These are phyloP conservation scores for Solanum paucissectum DNA, from an alignment of 257 asterid species.

Conservation along the genomic window DNA sequence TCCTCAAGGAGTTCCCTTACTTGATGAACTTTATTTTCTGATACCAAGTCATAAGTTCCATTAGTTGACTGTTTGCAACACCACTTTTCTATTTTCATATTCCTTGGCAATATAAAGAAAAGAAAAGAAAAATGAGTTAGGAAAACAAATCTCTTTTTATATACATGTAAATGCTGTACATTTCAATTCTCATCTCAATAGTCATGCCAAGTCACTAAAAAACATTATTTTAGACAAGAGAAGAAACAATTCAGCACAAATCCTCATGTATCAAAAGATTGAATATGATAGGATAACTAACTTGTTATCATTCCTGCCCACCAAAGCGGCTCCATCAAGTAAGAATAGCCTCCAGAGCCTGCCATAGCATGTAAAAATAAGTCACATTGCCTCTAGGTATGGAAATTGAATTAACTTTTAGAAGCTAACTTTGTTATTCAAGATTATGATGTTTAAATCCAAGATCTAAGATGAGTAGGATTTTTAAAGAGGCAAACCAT, in stretches of 20 bases:
- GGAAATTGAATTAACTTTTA: not conserved
- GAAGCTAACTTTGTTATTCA: not conserved
- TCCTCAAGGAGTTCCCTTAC: not conserved
- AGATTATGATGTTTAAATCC: not conserved
- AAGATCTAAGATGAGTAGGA: not conserved
- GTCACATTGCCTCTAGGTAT: not conserved
- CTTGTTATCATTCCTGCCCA: constrained; percentile 89
- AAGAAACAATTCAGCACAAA: not conserved
- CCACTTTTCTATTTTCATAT: not conserved
- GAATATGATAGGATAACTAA: constrained; percentile 15
- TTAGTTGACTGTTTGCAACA: not conserved
- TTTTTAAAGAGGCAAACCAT: not conserved
- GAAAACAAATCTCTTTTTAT: not conserved
- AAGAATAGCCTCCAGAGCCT: constrained; percentile 85
- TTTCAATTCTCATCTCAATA: not conserved
- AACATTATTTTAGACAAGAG: not conserved
- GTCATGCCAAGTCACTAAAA: not conserved
- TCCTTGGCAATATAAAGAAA: not conserved
- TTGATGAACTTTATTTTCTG: not conserved
- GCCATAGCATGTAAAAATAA: constrained; percentile 3
- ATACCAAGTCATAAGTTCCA: not conserved
- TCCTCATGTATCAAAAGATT: not conserved
- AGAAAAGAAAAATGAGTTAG: not conserved
- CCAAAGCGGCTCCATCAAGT: constrained; percentile 81
- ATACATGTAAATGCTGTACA: not conserved